Conservation (phyloP, 257 asterid species). For the Striga asiatica region DNA sequence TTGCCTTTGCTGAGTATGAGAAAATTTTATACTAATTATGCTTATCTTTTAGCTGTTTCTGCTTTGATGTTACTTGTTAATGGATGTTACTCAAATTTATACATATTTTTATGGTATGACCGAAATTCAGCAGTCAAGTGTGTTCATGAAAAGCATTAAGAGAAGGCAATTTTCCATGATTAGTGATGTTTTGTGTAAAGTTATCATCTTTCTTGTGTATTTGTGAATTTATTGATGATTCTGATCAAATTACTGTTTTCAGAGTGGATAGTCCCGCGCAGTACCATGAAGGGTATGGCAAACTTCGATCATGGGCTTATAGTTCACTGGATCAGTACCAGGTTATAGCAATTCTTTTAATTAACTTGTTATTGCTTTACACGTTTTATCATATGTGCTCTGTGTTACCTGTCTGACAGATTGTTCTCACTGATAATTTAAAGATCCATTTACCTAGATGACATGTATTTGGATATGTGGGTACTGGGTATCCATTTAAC, state of each 20-base stretch:
- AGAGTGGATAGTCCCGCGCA: slow-evolving; percentile 67
- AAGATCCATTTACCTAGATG: no score
- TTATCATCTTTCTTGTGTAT: background rate
- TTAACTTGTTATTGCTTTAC: background rate
- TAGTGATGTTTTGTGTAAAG: background rate
- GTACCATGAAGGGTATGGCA: slow-evolving; percentile 79
- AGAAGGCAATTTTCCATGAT: background rate
- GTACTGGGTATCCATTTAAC: no score
- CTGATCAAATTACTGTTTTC: slow-evolving; percentile 18
- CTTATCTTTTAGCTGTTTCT: background rate
- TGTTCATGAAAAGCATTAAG: background rate
- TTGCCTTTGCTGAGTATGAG: slow-evolving; percentile 53
- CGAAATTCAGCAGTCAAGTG: background rate
- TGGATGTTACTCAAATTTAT: background rate
- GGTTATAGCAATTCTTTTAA: slow-evolving; percentile 27
- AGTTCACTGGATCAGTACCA: slow-evolving; percentile 85
- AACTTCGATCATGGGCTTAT: slow-evolving; percentile 93
- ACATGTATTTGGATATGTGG: background rate
- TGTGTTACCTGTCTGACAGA: slow-evolving; percentile 6
- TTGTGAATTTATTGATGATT: background rate
- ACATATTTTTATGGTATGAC: background rate
- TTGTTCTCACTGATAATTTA: no score
- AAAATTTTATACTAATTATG: background rate
- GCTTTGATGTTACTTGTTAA: background rate
- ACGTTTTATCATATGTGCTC: background rate